Evolutionary conservation across 1,139 yeast genomes (phyloP).

Genomic region (Maudiozyma humilis): DNA sequence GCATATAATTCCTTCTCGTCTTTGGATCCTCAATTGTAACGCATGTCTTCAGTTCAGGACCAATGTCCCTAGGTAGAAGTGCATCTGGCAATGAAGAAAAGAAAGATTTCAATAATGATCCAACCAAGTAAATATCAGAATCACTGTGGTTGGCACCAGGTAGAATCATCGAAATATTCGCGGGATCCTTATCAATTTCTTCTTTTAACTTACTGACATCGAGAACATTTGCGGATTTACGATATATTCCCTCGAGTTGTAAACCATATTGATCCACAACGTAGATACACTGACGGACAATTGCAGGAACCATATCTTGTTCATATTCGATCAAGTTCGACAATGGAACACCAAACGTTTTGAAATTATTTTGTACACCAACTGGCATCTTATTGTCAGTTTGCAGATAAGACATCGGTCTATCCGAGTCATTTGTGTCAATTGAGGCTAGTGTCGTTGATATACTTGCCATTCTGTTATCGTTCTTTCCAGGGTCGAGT

Average conservation of each 20-base stretch:
- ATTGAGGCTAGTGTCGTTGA: conserved; percentile 19
- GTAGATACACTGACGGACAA: conserved; percentile 81
- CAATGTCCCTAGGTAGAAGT: conserved; percentile 49
- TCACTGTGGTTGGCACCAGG: conserved; percentile 47
- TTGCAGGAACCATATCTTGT: conserved; percentile 85
- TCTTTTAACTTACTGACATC: conserved; percentile 67
- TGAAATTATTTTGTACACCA: conserved; percentile 37
- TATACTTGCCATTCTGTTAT: conserved; percentile 19
- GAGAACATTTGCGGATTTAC: conserved; percentile 72
- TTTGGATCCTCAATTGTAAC: conserved; percentile 57
- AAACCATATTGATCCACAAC: conserved; percentile 78
- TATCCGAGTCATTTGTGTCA: conserved; percentile 23
- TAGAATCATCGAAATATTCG: conserved; percentile 50
- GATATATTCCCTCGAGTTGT: conserved; percentile 79
- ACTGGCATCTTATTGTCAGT: conserved; percentile 32
- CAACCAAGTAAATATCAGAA: conserved; percentile 65
- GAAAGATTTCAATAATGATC: conserved; percentile 61
- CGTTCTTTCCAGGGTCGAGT: conserved; percentile 24
- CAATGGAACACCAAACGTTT: conserved; percentile 74
- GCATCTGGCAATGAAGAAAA: conserved; percentile 67
- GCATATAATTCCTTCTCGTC: conserved; percentile 63
- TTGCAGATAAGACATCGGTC: conserved; percentile 30
- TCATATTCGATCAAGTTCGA: conserved; percentile 71
- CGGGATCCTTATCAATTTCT: conserved; percentile 70
- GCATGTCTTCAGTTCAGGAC: conserved; percentile 59